Evolutionary conservation across 495 filamentous ascomycete species (phyloP).

Genomic region (Annulohypoxylon moriforme): DNA sequence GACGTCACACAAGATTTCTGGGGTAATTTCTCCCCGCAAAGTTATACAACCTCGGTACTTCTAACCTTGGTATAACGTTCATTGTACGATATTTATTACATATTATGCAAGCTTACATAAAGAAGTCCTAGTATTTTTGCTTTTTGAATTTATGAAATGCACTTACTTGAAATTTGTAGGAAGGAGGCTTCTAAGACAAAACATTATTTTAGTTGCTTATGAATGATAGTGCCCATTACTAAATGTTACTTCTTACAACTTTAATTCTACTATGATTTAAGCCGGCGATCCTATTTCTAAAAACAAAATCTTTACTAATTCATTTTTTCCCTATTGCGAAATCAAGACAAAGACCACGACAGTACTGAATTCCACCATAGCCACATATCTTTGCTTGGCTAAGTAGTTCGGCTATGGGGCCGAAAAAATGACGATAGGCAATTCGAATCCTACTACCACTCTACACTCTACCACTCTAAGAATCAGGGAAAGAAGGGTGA

Average conservation of each 20-base stretch:
- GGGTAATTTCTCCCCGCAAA: constrained; percentile 34
- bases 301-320: neutral
- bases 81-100: neutral
- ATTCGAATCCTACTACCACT: neutral
- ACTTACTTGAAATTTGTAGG: neutral
- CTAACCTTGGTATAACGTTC: constrained; percentile 1
- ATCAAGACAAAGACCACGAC: neutral
- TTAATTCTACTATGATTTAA: neutral
- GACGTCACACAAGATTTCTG: constrained; percentile 16
- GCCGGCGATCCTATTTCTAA: neutral
- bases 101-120: neutral
- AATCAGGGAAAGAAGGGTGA: neutral
- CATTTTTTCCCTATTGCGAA: neutral
- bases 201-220: neutral
- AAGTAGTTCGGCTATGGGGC: constrained; percentile 1
- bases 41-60: constrained; percentile 24
- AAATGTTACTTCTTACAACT: neutral
- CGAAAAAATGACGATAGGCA: constrained; percentile 3
- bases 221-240: neutral
- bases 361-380: neutral
- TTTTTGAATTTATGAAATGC: too few species aligned
- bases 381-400: neutral
- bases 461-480: too few species aligned
- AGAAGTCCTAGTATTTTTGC: neutral
- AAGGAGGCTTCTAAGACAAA: neutral